Base-by-base conservation (phyloP, 2,329 filamentous ascomycete genomes). In the Emericellopsis cladophorae region DNA sequence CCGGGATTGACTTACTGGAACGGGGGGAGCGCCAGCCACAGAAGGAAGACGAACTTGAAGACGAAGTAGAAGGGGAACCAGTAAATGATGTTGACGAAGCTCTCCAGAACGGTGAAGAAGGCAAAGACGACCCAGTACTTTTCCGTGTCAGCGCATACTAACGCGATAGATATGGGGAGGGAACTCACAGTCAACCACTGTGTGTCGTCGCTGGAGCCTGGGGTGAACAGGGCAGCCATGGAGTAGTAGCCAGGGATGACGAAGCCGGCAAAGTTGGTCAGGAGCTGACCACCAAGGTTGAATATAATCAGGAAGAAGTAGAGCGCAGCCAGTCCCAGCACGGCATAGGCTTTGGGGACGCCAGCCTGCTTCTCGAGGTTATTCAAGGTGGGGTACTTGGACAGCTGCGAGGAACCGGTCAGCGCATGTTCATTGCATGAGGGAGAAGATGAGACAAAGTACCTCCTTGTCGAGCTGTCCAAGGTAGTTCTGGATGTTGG, bases 21-120 rank as follows among this genome's bases (percentile, higher is more conserved):
- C 65, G 85, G 76, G 63, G 92, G 92, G 57, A 98, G 87, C 54
- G 90, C 81, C 70, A 98, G 88, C 92, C 92, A 98, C 62, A 98
- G 81, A 55, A 96, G 76, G 63, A 96, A 84, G 59, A 93, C 72
- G 61, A 98, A 95, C 78, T 98, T 98, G 84, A 98, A 96, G 61
- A 89, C 90, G 69, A 86, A 98, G 83, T 98, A 98, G 73, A 98
- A 98, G 59, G 92, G 84, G 72, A 93, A 87, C 85, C 85, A 93
- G 76, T 92, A 92, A 48, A 90, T 84, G 48, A 87, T 83, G 66
- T 75, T 88, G 56, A 93, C 67, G 46, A 84, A 74, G 63, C 83
- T 88, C 74, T 93, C 86, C 53, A 87, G 59, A 39, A 92, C 83
- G 46, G 82, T 88, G 65, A 92, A 78, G 66, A 85, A 81, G 42